A percentile compares a stretch with the other conserved stretches of the same genome.
phyloP scores from a whole-genome alignment of 2,329 filamentous ascomycete species.

The Escovopsis sp. region DNA sequence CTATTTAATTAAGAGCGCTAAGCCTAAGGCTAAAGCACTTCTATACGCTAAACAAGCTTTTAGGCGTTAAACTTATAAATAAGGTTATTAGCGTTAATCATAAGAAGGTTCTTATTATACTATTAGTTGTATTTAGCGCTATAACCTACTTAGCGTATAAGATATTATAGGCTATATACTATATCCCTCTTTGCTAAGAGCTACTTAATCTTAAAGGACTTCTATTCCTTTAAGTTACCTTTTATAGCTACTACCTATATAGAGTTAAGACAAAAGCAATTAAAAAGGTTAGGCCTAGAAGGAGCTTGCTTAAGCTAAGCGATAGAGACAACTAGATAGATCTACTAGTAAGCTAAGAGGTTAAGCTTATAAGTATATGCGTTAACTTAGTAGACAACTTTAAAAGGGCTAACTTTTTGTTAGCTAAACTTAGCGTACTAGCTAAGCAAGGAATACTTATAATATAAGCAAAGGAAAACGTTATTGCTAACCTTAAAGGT shows the following conservation, averaged over 20 bases:
- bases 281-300: neutral
- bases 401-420: neutral
- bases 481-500: neutral
- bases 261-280: neutral
- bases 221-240: neutral
- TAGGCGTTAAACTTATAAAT: neutral
- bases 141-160: neutral
- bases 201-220: neutral
- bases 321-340: neutral
- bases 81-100: neutral
- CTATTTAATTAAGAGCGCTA: no score
- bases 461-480: neutral
- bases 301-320: neutral
- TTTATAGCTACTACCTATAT: neutral
- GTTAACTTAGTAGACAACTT: neutral
- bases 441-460: neutral
- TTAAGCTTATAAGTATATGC: neutral
- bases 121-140: no score
- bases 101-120: no score
- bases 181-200: neutral
- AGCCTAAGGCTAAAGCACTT: no score
- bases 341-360: neutral
- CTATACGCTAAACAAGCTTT: no score
- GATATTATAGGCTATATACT: neutral
- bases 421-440: neutral